phyloP scores from a whole-genome alignment of 2,329 filamentous ascomycete genomes.

The Sporothrix brasiliensis region DNA sequence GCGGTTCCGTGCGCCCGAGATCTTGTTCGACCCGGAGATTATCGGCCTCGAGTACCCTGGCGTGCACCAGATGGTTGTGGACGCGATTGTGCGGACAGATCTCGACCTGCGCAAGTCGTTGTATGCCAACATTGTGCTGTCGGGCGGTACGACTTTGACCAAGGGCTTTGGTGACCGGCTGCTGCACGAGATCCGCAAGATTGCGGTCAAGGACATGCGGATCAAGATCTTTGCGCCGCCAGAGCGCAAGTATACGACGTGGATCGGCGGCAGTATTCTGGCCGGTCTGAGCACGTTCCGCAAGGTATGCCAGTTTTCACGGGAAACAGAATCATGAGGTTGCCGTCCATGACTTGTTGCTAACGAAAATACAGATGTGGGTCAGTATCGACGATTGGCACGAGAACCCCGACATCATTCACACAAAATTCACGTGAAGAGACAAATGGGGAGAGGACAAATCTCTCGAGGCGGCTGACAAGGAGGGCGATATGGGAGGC shows the following conservation, averaged over 20 bases:
- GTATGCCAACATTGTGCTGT: slow-evolving; percentile 96
- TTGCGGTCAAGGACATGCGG: slow-evolving; percentile 98
- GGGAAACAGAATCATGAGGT: not conserved
- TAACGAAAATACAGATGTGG: slow-evolving; percentile 75
- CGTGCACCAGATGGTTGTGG: slow-evolving; percentile 96
- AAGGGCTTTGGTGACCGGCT: slow-evolving; percentile 95
- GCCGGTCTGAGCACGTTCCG: slow-evolving; percentile 96
- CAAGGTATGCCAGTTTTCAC: slow-evolving; percentile 66
- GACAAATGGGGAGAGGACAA: too few species aligned
- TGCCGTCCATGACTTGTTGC: not conserved
- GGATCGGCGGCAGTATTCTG: slow-evolving; percentile 97
- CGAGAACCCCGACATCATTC: slow-evolving; percentile 98
- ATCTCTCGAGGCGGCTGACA: not conserved
- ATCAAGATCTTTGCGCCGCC: slow-evolving; percentile 99
- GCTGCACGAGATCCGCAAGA: slow-evolving; percentile 84
- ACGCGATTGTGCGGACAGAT: slow-evolving; percentile 92
- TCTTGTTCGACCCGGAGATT: slow-evolving; percentile 95
- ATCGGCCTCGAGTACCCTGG: slow-evolving; percentile 96
- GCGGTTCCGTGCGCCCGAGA: slow-evolving; percentile 93
- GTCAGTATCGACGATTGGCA: slow-evolving; percentile 99
- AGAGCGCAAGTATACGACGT: slow-evolving; percentile 97
- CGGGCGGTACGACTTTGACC: slow-evolving; percentile 91
- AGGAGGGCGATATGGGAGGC: not conserved
- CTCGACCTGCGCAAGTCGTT: slow-evolving; percentile 92
- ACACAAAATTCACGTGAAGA: slow-evolving; percentile 86